Evolutionary conservation across 2,329 filamentous ascomycete species (phyloP), one percentile per base, ranked within the genome.

Genomic region (Fonsecaea nubica): DNA sequence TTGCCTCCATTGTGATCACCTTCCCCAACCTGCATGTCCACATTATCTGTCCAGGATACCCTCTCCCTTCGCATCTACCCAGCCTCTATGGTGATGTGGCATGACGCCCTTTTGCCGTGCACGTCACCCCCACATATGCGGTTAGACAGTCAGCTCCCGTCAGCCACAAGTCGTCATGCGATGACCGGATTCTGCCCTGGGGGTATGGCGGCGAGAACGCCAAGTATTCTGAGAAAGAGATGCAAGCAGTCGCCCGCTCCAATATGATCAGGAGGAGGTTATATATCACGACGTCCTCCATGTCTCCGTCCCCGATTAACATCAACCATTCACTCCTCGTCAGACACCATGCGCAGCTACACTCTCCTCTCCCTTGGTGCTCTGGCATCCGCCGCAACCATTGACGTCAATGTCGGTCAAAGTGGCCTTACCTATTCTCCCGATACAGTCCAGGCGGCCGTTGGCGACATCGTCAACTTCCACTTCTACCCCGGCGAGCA

Each of bases 401-500:
- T 68, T 45, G 66, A 69, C 33, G 56, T 69, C 45, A 53, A 66
- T 18, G 66, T 66, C 21, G 66, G 66, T 50, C 42, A 57, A 10
- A 74, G 78, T 40, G 77, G 76, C 3, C 70, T 83, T 18, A 74
- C 71, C 33, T 85, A 84, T 72, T 75, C 70, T n/a, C 84, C 84
- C 2, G 75, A 79, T 59, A 78, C 77, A 38, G 66, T 83, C 62
- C 75, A 73, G 12, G 82, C 83, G 8, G 69, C 75, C 25, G 64
- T 77, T 3, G 84, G 84, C 65, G 82, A 83, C 66, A 76, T 80
- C 38, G 76, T 86, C 55, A 81, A 84, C 70, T 85, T 85, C 75
- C 81, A 85, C 73, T 86, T 85, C 75, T 80, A 80, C 66, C 79
- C 82, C 1, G 78, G 79, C 69, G 82, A 82, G 72, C 83, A 85